Percentiles rank a stretch among this genome's conserved stretches.
Conservation (phyloP, 2,329 filamentous ascomycete species). For the Epichloe sp. region DNA sequence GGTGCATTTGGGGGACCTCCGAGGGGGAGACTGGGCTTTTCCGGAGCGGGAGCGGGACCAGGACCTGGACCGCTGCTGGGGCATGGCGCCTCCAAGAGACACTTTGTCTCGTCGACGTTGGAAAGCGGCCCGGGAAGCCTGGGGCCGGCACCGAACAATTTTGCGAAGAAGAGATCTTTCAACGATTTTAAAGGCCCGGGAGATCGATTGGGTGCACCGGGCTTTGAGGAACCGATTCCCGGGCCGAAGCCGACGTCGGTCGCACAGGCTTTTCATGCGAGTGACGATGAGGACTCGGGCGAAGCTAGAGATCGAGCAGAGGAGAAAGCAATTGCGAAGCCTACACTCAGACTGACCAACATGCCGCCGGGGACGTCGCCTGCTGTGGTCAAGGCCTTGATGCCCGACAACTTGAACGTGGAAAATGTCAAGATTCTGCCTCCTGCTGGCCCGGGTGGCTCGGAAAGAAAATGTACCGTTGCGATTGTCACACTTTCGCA, state of each 20-base stretch:
- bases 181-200: slow-evolving; percentile 26
- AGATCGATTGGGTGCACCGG: slow-evolving; percentile 16
- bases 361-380: slow-evolving; percentile 48
- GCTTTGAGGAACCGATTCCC: slow-evolving; percentile 26
- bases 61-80: slow-evolving; percentile 3
- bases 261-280: slow-evolving; percentile 61
- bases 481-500: slow-evolving; percentile 72
- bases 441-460: slow-evolving; percentile 30
- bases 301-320: slow-evolving; percentile 32
- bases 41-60: neutral
- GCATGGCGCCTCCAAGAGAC: slow-evolving; percentile 34
- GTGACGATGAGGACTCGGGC: slow-evolving; percentile 40
- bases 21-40: slow-evolving; percentile 3
- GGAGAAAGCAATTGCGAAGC: slow-evolving; percentile 47
- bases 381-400: slow-evolving; percentile 44
- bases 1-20: slow-evolving; percentile 13
- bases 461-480: slow-evolving; percentile 57
- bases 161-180: slow-evolving; percentile 41
- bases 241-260: slow-evolving; percentile 37
- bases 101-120: slow-evolving; percentile 45
- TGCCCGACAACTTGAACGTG: slow-evolving; percentile 47
- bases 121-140: slow-evolving; percentile 52
- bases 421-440: slow-evolving; percentile 60
- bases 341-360: slow-evolving; percentile 47
- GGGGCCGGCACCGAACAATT: slow-evolving; percentile 36